Base-by-base conservation (phyloP, 2,329 filamentous ascomycete genomes). In the Fusarium avenaceum region DNA sequence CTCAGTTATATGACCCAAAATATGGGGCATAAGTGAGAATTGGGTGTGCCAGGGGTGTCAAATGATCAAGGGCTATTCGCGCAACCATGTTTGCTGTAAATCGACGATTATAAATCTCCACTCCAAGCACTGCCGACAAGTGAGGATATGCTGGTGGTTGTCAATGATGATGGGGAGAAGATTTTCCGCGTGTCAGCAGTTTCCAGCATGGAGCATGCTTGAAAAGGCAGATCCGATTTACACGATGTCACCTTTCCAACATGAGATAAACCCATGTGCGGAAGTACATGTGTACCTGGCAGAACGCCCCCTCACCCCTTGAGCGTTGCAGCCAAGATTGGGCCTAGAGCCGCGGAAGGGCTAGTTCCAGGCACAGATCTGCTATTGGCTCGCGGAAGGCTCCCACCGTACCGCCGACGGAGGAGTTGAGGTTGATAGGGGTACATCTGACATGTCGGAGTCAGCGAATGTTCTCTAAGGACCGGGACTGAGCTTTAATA, bases 351-450 rank as follows among this genome's bases (percentile, higher is more conserved):
- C 38, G 28, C 7, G 71, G 65, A 50, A 7, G 74, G 78, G 52
- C 72, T 78, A 79, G 80, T 74, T 73, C 66, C 79, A 82, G 78
- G 79, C 65, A 81, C 80, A 75, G 67, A 33, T 19, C 32, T 69
- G n/a, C 75, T 63, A 82, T 83, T 83, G 80, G 81, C 45, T 43
- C 75, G 76, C 79, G 76, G 77, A 78, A 76, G 56, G 11, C 49
- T 35, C 35, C 26, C 39, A 46, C 42, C 39, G 49, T 49, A 56
- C 70, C 65, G 72, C 35, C 22, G 57, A 43, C 35, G 51, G 56
- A 30, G 55, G 46, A 59, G 54, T 15, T 44, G 43, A 38, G 43
- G 38, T 20, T 26, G 60, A 58, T 51, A 63, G 62, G 60, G 54
- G 65, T 59, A 42, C 14, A 26, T 62, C 28, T 62, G 50, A 48